Evolutionary conservation across 176 grass and related monocot species (phyloP).

Genomic region (barley (Hordeum vulgare)): DNA sequence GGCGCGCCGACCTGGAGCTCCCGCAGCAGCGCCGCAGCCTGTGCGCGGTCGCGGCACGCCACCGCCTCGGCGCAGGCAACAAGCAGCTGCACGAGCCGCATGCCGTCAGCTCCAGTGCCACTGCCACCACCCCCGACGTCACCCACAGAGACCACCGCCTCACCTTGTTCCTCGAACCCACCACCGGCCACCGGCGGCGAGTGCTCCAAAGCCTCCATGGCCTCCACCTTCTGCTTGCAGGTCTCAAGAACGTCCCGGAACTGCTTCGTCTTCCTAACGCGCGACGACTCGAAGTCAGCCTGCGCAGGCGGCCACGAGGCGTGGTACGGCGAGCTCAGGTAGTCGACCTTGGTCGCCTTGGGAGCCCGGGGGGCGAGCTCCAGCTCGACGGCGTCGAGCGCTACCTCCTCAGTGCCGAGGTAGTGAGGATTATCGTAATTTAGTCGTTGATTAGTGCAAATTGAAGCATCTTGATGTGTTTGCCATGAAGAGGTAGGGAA

Average conservation of each 20-base stretch:
- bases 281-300: conserved; percentile 17
- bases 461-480: conserved; percentile 7
- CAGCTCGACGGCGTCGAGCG: conserved; percentile 24
- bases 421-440: not conserved
- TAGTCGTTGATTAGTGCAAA: conserved; percentile 13
- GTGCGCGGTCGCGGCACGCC: conserved; percentile 62
- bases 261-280: conserved; percentile 30
- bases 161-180: not conserved
- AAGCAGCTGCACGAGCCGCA: conserved; percentile 60
- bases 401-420: conserved; percentile 13
- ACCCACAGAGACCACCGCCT: not conserved
- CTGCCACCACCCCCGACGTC: not conserved
- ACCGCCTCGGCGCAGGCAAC: conserved; percentile 76
- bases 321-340: conserved; percentile 36
- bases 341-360: conserved; percentile 33
- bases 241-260: conserved; percentile 40
- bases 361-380: conserved; percentile 6
- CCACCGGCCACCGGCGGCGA: not conserved
- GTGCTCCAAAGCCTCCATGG: conserved; percentile 35
- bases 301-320: conserved; percentile 12
- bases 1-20: conserved; percentile 45
- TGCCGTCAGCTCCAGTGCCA: conserved; percentile 16
- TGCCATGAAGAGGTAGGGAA: not conserved
- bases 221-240: conserved; percentile 65
- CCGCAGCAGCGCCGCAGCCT: conserved; percentile 41